Conservation (phyloP, 768 basidiomycete genomes). For the Naganishia vaughanmartiniae region DNA sequence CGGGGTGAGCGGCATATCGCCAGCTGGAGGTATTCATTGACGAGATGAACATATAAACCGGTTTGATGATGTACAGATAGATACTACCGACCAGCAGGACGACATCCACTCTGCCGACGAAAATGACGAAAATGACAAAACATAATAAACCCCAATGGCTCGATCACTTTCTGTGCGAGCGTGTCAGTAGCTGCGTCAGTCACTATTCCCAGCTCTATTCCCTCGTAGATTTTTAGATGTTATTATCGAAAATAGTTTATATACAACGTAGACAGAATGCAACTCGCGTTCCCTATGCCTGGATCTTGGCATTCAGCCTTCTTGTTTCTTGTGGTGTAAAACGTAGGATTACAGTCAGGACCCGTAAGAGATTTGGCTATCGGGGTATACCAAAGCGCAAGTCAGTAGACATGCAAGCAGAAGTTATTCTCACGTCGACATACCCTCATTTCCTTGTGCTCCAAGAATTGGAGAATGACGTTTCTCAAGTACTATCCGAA, state of each 20-base stretch:
- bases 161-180: slow-evolving; percentile 11
- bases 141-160: background rate
- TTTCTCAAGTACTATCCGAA: slow-evolving; percentile 73
- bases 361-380: slow-evolving; percentile 83
- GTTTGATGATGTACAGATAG: background rate
- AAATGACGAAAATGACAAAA: slow-evolving; percentile 13
- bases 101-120: background rate
- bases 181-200: background rate
- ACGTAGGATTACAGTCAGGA: slow-evolving; percentile 83
- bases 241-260: background rate
- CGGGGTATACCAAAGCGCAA: background rate
- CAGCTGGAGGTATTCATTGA: background rate
- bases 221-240: too few relatives aligned
- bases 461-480: slow-evolving; percentile 93
- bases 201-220: too few relatives aligned
- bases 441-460: slow-evolving; percentile 97
- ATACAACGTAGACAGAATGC: background rate
- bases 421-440: slow-evolving; percentile 47
- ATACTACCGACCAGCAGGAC: background rate
- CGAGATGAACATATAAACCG: background rate
- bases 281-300: slow-evolving; percentile 1
- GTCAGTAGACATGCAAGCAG: background rate
- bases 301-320: slow-evolving; percentile 80
- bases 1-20: slow-evolving; percentile 13
- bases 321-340: slow-evolving; percentile 95